Evolutionary conservation across 2,329 filamentous ascomycete species (phyloP).

Genomic region (Pseudogymnoascus sp.): DNA sequence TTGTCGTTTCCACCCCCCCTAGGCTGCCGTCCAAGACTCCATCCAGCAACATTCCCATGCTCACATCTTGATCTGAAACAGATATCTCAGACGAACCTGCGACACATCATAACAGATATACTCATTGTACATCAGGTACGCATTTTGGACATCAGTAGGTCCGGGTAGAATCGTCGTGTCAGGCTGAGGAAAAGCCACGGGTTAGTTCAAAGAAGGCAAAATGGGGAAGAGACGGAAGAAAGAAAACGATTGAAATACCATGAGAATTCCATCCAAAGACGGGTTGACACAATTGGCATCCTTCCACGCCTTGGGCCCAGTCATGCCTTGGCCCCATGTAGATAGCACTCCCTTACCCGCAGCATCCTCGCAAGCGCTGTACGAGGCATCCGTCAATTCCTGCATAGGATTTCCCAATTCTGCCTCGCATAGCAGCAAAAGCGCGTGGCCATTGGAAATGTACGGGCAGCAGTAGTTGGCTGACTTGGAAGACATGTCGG

Average conservation of each 20-base stretch:
- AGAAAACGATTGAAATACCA: conserved; percentile 44
- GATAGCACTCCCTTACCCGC: conserved; percentile 51
- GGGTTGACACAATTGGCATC: conserved; percentile 61
- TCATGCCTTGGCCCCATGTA: conserved; percentile 62
- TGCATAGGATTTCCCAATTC: conserved; percentile 71
- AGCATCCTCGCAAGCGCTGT: conserved; percentile 55
- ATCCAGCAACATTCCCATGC: background rate
- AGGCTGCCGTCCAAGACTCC: background rate
- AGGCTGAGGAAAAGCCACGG: conserved; percentile 33
- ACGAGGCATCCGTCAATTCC: conserved; percentile 49
- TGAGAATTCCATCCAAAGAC: conserved; percentile 57
- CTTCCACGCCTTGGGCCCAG: conserved; percentile 62
- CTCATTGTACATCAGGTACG: conserved; percentile 59
- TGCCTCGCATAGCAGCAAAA: conserved; percentile 77
- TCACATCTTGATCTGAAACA: conserved; percentile 1
- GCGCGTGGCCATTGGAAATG: conserved; percentile 58
- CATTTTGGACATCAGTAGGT: conserved; percentile 36
- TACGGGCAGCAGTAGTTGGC: conserved; percentile 63
- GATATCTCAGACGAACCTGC: conserved; percentile 21
- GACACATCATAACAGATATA: conserved; percentile 64
- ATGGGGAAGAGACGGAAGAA: background rate
- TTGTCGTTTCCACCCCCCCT: background rate
- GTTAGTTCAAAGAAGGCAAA: conserved; percentile 7
- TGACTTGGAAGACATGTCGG: conserved; percentile 76
- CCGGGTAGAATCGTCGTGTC: conserved; percentile 40